Base-by-base conservation (phyloP, 23 red algal species). In the Gracilariopsis chorda region DNA sequence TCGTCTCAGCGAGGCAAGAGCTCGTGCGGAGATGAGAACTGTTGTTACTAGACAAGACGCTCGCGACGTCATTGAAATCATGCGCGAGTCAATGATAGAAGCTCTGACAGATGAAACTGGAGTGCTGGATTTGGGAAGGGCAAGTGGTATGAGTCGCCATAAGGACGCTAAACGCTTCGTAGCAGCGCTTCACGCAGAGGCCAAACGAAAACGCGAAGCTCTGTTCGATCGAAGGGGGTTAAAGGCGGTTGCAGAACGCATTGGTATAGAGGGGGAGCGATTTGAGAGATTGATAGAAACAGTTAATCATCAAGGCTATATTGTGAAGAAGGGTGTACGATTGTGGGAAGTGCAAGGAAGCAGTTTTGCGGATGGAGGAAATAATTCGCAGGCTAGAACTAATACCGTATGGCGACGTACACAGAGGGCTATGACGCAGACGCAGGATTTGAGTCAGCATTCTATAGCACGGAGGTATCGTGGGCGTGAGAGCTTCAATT, bases 1-100 rank as follows among this genome's bases (percentile, higher is more conserved):
- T 23, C 90, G 97, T 20, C 88, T 99, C 1, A 86, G 86, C 32
- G 87, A 99, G 62, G 97, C 97, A 41, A 88, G 97, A 16, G 97
- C 97, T 4, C 67, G 91, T 23, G 56, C 85, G 20, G 93, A 94
- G 76, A 85, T 96, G 57, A 56, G 93, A n/a, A 75, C 81, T 24
- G 91, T 92, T 34, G 97, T 95, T 17, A 93, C 92, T 57, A 90
- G 86, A 42, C 45, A 76, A 45, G 77, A 99, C 53, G 97, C 97
- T 9, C 32, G 69, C 49, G 96, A 98, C 70, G 96, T 98, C 12
- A 83, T 95, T 45, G 96, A 98, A 65, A 87, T 98, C 19, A 87
- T 95, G 81, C 86, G 67, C 19, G 77, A 88, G 44, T 92, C 88
- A 40, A 92, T 98, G 88, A 80, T 98, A 28, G 85, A 82, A 39